These are phyloP conservation scores for Podospora bellae-mahoneyi DNA, from an alignment of 495 filamentous ascomycete species.

Conservation along the genomic window DNA sequence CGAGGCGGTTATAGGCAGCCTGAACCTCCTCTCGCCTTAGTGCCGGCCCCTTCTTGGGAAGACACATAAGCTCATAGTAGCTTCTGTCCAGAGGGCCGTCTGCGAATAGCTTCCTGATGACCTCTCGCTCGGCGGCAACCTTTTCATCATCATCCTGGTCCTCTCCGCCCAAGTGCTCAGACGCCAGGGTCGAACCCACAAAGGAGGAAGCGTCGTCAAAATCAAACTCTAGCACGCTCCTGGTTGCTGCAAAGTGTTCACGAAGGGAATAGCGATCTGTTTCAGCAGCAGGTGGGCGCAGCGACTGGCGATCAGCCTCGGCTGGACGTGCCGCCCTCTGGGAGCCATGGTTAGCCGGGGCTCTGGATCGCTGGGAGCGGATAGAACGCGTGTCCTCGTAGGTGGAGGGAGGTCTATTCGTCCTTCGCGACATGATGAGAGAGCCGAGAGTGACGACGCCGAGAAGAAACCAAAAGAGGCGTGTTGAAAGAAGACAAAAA, in stretches of 20 bases:
- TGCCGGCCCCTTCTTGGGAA: slow-evolving; percentile 40
- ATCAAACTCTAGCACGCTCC: slow-evolving; percentile 32
- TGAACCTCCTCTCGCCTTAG: slow-evolving; percentile 51
- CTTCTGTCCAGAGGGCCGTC: slow-evolving; percentile 30
- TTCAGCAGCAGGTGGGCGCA: not conserved
- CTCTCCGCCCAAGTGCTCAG: slow-evolving; percentile 15
- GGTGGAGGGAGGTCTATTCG: slow-evolving; percentile 7
- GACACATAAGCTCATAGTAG: slow-evolving; percentile 53
- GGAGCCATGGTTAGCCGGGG: not conserved
- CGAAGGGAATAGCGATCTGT: slow-evolving; percentile 27
- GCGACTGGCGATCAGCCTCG: not conserved
- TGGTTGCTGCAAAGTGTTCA: slow-evolving; percentile 30
- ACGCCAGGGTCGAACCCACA: slow-evolving; percentile 24
- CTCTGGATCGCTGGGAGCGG: slow-evolving; percentile 9
- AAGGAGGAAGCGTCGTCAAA: slow-evolving; percentile 32
- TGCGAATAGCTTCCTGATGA: not conserved
- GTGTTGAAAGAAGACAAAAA: not conserved
- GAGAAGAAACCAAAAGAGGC: not conserved
- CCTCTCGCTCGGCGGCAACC: not conserved
- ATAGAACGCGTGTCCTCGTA: slow-evolving; percentile 15
- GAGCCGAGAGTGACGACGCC: too few relatives aligned
- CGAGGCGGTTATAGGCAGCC: slow-evolving; percentile 50
- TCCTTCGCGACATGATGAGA: not conserved
- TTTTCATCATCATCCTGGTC: slow-evolving; percentile 22
- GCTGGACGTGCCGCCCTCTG: not conserved